A percentile compares a stretch with the other conserved stretches of the same genome.
phyloP scores from a whole-genome alignment of 2,329 filamentous ascomycete species.

The Fusarium euwallaceae region DNA sequence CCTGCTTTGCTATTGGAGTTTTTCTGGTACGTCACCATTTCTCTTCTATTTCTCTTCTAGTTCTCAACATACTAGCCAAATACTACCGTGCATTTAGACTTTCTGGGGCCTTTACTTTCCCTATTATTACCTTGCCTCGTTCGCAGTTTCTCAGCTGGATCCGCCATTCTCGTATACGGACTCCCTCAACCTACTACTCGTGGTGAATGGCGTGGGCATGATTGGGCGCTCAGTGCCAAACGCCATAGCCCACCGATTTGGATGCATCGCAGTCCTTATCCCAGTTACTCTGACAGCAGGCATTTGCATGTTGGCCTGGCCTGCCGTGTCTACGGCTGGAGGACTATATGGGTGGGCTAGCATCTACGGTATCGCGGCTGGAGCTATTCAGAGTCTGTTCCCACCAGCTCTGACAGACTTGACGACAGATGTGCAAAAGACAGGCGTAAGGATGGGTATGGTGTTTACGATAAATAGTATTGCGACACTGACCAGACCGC shows the following conservation, averaged over 20 bases:
- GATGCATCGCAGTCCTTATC: not conserved
- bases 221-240: not conserved
- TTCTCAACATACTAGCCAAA: no score
- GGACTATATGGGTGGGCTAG: not conserved
- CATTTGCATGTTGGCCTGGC: not conserved
- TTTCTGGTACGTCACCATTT: not conserved
- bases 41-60: not conserved
- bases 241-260: not conserved
- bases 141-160: not conserved
- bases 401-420: not conserved
- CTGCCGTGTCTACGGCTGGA: not conserved
- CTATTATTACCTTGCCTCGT: not conserved
- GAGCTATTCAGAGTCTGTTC: not conserved
- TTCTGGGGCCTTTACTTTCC: not conserved
- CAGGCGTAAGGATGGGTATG: not conserved
- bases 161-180: not conserved
- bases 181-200: not conserved
- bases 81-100: not conserved
- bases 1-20: not conserved
- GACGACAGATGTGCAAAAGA: slow-evolving; percentile 2
- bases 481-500: not conserved
- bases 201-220: not conserved
- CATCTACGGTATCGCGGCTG: not conserved
- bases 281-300: not conserved
- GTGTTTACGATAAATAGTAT: not conserved